A percentile compares a stretch with the other conserved stretches of the same genome.
Evolutionary conservation across 805 yeast species (phyloP).

Genomic region (Kazachstania africana): DNA sequence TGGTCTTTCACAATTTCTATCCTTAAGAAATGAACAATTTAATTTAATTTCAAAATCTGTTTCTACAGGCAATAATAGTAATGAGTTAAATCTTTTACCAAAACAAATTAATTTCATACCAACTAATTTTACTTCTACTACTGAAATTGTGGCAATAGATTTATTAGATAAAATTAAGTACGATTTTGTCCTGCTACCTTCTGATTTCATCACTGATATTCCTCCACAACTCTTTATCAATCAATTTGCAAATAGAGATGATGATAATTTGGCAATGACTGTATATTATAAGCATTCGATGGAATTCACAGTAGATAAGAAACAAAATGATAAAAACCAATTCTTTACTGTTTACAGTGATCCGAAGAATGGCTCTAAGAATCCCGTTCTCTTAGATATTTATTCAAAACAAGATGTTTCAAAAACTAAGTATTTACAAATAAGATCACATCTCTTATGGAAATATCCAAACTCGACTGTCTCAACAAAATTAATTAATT

Average conservation of each 20-base stretch:
- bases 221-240: slow-evolving; percentile 86
- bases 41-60: slow-evolving; percentile 16
- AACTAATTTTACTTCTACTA: slow-evolving; percentile 43
- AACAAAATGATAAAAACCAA: slow-evolving; percentile 27
- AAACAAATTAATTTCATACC: slow-evolving; percentile 32
- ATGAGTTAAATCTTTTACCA: slow-evolving; percentile 21
- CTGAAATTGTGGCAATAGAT: slow-evolving; percentile 43
- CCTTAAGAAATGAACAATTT: slow-evolving; percentile 28
- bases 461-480: slow-evolving; percentile 67
- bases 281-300: slow-evolving; percentile 65
- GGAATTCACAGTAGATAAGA: slow-evolving; percentile 71
- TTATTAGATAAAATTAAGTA: slow-evolving; percentile 31
- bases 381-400: slow-evolving; percentile 48
- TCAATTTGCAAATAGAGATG: slow-evolving; percentile 63
- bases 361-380: slow-evolving; percentile 27
- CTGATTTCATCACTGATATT: slow-evolving; percentile 86
- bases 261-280: slow-evolving; percentile 57
- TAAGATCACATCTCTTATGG: slow-evolving; percentile 87
- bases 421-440: slow-evolving; percentile 56
- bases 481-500: slow-evolving; percentile 62
- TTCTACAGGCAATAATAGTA: slow-evolving; percentile 15
- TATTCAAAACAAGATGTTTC: slow-evolving; percentile 60
- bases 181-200: slow-evolving; percentile 76
- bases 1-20: slow-evolving; percentile 38
- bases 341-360: slow-evolving; percentile 59